Percentiles rank a stretch among this genome's conserved stretches.
Conservation (phyloP, 2,329 filamentous ascomycete genomes). For the Pleochaeta shiraiana region DNA sequence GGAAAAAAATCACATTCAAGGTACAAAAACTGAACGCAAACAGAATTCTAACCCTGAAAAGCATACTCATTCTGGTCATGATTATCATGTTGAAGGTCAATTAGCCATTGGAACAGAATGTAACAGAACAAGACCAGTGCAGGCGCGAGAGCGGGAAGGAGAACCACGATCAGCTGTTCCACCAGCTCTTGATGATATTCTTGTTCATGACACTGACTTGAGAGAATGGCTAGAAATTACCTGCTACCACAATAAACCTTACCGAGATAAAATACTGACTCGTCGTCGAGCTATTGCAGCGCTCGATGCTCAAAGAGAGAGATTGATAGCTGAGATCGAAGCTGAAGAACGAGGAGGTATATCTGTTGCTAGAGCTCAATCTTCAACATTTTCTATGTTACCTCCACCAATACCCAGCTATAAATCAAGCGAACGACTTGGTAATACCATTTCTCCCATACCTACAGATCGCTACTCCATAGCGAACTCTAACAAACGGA, state of each 20-base stretch:
- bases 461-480: constrained; percentile 8
- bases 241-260: constrained; percentile 18
- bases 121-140: too few species aligned
- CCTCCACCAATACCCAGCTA: constrained; percentile 12
- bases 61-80: constrained; percentile 6
- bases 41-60: constrained; percentile 9
- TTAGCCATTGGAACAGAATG: too few species aligned
- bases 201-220: constrained; percentile 16
- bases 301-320: constrained; percentile 17
- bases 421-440: constrained; percentile 7
- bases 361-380: constrained; percentile 4
- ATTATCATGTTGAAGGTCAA: constrained; percentile 11
- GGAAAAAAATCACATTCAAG: constrained; percentile 6
- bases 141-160: constrained; percentile 5
- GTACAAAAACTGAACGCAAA: constrained; percentile 10
- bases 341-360: constrained; percentile 12
- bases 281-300: constrained; percentile 15
- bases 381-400: constrained; percentile 9
- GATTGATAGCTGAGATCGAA: constrained; percentile 15
- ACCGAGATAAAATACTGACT: constrained; percentile 17
- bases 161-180: constrained; percentile 6
- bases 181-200: constrained; percentile 12
- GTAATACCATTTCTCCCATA: constrained; percentile 5
- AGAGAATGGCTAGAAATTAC: constrained; percentile 20
- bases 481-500: constrained; percentile 16